These are phyloP conservation scores for Tylopilus intermedius DNA, from an alignment of 768 basidiomycete species.

Conservation along the genomic window DNA sequence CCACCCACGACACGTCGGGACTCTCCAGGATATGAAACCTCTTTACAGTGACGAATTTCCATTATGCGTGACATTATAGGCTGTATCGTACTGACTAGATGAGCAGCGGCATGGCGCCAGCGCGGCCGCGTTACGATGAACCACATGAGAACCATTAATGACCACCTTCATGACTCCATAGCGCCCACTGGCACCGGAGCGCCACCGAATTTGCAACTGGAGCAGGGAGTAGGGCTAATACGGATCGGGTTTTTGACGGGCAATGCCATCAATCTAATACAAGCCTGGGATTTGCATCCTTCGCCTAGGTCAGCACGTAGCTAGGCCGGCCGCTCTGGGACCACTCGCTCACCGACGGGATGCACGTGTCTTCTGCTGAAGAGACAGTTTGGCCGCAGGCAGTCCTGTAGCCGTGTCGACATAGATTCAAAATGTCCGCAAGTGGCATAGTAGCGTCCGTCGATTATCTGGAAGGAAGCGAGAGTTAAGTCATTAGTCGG, in stretches of 20 bases:
- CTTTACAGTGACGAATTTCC: not conserved
- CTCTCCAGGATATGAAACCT: not conserved
- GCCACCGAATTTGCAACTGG: conserved; percentile 27
- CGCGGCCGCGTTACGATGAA: conserved; percentile 14
- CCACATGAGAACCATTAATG: not conserved
- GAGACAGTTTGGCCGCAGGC: conserved; percentile 56
- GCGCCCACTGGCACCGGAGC: conserved; percentile 11
- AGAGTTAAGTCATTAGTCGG: not conserved
- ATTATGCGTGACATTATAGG: conserved; percentile 23
- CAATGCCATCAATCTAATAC: conserved; percentile 60
- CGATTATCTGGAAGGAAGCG: conserved; percentile 51
- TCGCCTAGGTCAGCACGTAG: conserved; percentile 12
- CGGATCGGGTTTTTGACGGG: conserved; percentile 70
- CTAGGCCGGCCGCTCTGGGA: not conserved
- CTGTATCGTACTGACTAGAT: conserved; percentile 15
- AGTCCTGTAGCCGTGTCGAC: conserved; percentile 66
- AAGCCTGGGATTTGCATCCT: conserved; percentile 55
- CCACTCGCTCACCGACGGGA: conserved; percentile 39
- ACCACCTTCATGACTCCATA: conserved; percentile 16
- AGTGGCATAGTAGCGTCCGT: conserved; percentile 65
- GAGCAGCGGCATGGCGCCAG: conserved; percentile 17
- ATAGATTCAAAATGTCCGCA: conserved; percentile 73
- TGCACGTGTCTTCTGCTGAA: conserved; percentile 67
- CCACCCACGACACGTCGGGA: not conserved
- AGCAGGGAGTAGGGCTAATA: conserved; percentile 50